A percentile compares a stretch with the other conserved stretches of the same genome.
Conservation (phyloP, 2,329 filamentous ascomycete species). For the Pochonia chlamydosporia region DNA sequence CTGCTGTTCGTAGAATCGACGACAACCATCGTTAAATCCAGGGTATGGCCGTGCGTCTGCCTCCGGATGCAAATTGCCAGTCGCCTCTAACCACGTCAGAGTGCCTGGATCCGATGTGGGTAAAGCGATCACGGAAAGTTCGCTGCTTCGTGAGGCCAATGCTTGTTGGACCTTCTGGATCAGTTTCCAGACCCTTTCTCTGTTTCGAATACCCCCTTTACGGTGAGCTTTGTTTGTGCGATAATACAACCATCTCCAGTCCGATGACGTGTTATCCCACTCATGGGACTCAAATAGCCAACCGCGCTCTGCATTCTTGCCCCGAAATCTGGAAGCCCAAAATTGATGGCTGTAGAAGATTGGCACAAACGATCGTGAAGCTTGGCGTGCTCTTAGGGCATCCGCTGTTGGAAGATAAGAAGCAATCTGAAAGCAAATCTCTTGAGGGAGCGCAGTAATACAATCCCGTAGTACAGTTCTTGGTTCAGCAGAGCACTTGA, state of each 20-base stretch:
- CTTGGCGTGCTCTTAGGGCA: not conserved
- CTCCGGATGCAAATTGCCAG: not conserved
- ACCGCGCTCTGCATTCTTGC: constrained; percentile 1
- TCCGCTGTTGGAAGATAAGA: not conserved
- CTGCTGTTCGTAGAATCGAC: not conserved
- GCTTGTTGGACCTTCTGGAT: not conserved
- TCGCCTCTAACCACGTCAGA: not conserved
- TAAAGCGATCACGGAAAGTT: not conserved
- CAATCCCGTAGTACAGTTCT: not conserved
- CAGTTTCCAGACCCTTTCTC: not conserved
- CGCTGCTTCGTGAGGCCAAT: not conserved
- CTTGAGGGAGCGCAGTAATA: not conserved
- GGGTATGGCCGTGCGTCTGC: not conserved
- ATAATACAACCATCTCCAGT: constrained; percentile 4
- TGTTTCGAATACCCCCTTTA: not conserved
- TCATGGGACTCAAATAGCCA: constrained; percentile 8
- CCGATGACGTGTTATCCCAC: not conserved
- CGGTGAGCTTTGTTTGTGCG: not conserved
- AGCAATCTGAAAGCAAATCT: not conserved
- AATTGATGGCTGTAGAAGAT: constrained; percentile 7
- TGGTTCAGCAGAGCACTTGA: not conserved
- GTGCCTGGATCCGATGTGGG: not conserved
- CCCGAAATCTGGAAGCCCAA: constrained; percentile 10
- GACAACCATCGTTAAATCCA: not conserved
- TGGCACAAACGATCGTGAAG: constrained; percentile 3